Base-by-base conservation (phyloP, 2,329 filamentous ascomycete species). In the Tolypocladium guangdongense region DNA sequence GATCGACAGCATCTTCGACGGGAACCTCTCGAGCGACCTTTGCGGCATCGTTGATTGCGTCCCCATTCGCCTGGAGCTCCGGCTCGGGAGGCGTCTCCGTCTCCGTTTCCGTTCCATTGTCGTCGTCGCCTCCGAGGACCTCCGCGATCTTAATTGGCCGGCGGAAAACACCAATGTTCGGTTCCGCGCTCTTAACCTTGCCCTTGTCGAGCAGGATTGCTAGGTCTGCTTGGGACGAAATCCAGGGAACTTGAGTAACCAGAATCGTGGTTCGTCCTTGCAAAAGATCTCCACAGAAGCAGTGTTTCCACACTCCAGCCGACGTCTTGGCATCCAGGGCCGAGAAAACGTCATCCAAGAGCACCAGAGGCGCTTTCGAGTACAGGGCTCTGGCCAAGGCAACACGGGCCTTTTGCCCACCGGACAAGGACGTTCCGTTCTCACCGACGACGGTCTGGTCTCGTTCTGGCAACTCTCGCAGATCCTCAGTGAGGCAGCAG, bases 291-390 rank as follows among this genome's bases (percentile, higher is more conserved):
- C 73, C 70, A 55, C 79, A 81, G 60, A 84, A 83, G 58, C 77
- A 81, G 52, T 75, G 69, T 54, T 78, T 73, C 75, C 79, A 83
- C 2, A 84, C 70, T 3, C 72, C 68, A 18, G 77, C 75, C 1
- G 77, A 75, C 0, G 81, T 83, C 58, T 80, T 80, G 20, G 80
- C 73, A 58, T 83, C 80, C 0, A 83, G 68, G 0, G 80, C 80
- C 1, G 80, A 79, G 57, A 83, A 80, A 3, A 82, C 72, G 54
- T 83, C 80, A 56, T 83, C 80, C 1, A 83, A 72, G 0, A 83
- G 67, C 24, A 83, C 66, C 2, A 82, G 68, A 2, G 76, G 69
- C 0, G 80, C 74, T 52, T 75, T 76, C 1, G 79, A 82, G 62
- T 83, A 83, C 1, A 83, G 62, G 7, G 79, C 76, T 54, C 80